These are phyloP conservation scores for Cutaneotrichosporon sp. DNA, from an alignment of 1,284 basidiomycete genomes.

Conservation along the genomic window DNA sequence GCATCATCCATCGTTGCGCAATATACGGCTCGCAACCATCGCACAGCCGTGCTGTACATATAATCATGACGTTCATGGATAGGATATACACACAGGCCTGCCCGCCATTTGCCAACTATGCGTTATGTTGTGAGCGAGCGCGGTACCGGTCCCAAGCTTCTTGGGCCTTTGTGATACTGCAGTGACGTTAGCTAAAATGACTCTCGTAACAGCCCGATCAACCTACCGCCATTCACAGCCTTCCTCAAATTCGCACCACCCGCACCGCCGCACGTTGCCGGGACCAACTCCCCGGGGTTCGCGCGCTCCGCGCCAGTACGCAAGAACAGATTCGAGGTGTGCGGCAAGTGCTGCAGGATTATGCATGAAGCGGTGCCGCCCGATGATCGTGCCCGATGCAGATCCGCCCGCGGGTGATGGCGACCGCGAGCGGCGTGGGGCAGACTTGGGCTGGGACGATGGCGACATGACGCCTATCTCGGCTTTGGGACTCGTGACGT, in stretches of 20 bases:
- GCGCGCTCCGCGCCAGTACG: slow-evolving; percentile 69
- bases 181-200: slow-evolving; percentile 1
- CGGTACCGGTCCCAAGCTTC: slow-evolving; percentile 19
- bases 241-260: slow-evolving; percentile 69
- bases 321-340: slow-evolving; percentile 57
- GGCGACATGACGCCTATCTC: not conserved
- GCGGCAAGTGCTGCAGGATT: slow-evolving; percentile 56
- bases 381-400: slow-evolving; percentile 56
- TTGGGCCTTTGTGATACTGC: slow-evolving; percentile 26
- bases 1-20: too few species aligned
- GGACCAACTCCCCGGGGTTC: slow-evolving; percentile 63
- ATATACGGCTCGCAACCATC: too few species aligned
- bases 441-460: not conserved
- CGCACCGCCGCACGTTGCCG: slow-evolving; percentile 62
- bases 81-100: too few species aligned
- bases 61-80: not conserved
- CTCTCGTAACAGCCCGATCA: not conserved
- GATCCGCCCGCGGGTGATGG: slow-evolving; percentile 9
- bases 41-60: not conserved
- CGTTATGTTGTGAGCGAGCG: not conserved
- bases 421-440: slow-evolving; percentile 6
- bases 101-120: not conserved
- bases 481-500: too few species aligned
- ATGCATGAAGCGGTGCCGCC: slow-evolving; percentile 59
- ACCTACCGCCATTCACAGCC: slow-evolving; percentile 73